These are phyloP conservation scores for Erodium moschatum DNA, from an alignment of 441 rosid species.

Conservation along the genomic window DNA sequence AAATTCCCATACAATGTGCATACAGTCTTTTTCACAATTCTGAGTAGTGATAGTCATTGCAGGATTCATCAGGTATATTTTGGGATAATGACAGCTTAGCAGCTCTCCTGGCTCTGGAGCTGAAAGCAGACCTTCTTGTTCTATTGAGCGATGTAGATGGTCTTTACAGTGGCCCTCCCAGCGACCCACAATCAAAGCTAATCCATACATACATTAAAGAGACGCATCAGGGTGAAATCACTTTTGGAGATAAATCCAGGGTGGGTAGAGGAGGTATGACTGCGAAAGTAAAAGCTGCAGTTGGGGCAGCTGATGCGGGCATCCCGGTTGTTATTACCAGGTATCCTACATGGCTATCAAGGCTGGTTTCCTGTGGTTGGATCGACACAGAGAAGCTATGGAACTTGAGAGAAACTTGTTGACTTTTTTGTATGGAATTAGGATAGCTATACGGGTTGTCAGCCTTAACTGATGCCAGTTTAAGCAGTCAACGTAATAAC, in stretches of 20 bases:
- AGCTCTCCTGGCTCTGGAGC: conserved; percentile 79
- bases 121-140: conserved; percentile 85
- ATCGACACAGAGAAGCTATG: conserved; percentile 4
- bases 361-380: conserved; percentile 12
- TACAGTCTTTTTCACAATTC: too few species aligned
- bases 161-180: conserved; percentile 94
- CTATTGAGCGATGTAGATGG: conserved; percentile 97
- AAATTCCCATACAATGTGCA: too few species aligned
- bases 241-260: conserved; percentile 92
- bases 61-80: conserved; percentile 98
- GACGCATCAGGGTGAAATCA: conserved; percentile 71
- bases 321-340: conserved; percentile 92
- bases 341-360: conserved; percentile 26
- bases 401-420: background rate
- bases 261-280: conserved; percentile 99
- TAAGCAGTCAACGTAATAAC: conserved; percentile 1
- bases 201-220: conserved; percentile 76
- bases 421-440: background rate
- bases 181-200: conserved; percentile 75
- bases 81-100: conserved; percentile 99
- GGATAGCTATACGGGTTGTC: background rate
- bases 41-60: conserved; percentile 20
- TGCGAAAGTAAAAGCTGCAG: conserved; percentile 96
- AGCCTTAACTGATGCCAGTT: background rate
- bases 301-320: conserved; percentile 75